These are phyloP conservation scores for Solioccasus polychromus DNA, from an alignment of 768 basidiomycete genomes.

Conservation along the genomic window DNA sequence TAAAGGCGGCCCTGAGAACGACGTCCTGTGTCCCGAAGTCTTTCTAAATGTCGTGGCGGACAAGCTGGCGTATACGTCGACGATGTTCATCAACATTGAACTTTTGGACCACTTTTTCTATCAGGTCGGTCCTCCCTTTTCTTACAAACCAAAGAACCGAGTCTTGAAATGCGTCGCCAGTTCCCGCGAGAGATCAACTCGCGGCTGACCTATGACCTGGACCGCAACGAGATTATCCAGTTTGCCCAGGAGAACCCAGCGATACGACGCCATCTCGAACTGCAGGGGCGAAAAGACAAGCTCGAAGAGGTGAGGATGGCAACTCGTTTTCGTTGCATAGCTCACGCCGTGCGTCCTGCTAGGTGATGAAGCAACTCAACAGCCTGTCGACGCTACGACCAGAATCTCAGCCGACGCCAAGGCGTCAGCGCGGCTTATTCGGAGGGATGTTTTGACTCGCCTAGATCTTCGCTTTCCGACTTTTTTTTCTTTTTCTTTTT, in stretches of 20 bases:
- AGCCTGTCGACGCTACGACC: constrained; percentile 84
- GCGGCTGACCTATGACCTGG: constrained; percentile 87
- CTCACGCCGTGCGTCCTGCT: constrained; percentile 5
- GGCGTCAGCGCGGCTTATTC: constrained; percentile 77
- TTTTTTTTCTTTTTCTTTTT: neutral
- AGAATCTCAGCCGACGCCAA: constrained; percentile 70
- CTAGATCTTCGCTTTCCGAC: too few relatives aligned
- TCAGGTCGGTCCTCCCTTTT: constrained; percentile 53
- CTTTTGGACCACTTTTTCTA: constrained; percentile 98
- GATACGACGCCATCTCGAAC: constrained; percentile 83
- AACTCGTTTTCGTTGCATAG: neutral
- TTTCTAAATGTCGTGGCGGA: constrained; percentile 97
- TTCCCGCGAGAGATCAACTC: constrained; percentile 98
- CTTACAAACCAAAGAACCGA: neutral
- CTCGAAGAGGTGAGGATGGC: constrained; percentile 74
- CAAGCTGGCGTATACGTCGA: constrained; percentile 92
- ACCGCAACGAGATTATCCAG: constrained; percentile 81
- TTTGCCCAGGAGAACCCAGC: constrained; percentile 95
- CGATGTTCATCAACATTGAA: constrained; percentile 99
- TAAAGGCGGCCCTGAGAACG: constrained; percentile 80
- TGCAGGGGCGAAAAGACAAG: constrained; percentile 97
- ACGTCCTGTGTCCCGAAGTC: constrained; percentile 91
- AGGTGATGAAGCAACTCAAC: constrained; percentile 97
- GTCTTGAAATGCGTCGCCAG: constrained; percentile 36
- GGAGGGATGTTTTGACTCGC: constrained; percentile 65